Evolutionary conservation across 345 rosid genomes (phyloP).

Genomic region (Sisymbrium irio): DNA sequence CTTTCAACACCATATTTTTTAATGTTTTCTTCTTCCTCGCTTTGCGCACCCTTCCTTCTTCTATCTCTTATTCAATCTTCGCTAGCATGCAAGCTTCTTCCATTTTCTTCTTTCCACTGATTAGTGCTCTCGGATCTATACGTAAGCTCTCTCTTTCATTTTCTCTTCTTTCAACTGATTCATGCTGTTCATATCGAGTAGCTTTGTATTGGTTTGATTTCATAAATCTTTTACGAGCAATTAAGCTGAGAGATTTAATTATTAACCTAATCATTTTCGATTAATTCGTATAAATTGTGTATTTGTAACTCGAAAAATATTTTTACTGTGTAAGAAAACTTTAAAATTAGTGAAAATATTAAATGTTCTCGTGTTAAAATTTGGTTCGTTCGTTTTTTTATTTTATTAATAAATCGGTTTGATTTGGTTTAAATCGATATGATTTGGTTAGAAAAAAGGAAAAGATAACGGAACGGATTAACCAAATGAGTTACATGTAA

Average conservation of each 20-base stretch:
- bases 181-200: too few species aligned
- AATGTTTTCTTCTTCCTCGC: background rate
- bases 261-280: background rate
- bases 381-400: too few species aligned
- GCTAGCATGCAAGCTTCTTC: background rate
- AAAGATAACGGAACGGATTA: too few species aligned
- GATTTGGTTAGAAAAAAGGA: too few species aligned
- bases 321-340: background rate
- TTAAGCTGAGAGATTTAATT: background rate
- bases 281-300: background rate
- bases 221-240: background rate
- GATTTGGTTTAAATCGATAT: too few species aligned
- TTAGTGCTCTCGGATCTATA: background rate
- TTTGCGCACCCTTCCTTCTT: background rate
- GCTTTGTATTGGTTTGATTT: background rate
- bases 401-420: too few species aligned
- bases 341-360: background rate
- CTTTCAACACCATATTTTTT: background rate
- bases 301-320: background rate
- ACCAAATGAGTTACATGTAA: too few species aligned
- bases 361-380: too few species aligned
- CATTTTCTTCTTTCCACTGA: background rate
- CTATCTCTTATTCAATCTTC: background rate
- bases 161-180: background rate
- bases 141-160: constrained; percentile 6